Base-by-base conservation (phyloP, 768 basidiomycete species). In the Lactifluus echinatus region DNA sequence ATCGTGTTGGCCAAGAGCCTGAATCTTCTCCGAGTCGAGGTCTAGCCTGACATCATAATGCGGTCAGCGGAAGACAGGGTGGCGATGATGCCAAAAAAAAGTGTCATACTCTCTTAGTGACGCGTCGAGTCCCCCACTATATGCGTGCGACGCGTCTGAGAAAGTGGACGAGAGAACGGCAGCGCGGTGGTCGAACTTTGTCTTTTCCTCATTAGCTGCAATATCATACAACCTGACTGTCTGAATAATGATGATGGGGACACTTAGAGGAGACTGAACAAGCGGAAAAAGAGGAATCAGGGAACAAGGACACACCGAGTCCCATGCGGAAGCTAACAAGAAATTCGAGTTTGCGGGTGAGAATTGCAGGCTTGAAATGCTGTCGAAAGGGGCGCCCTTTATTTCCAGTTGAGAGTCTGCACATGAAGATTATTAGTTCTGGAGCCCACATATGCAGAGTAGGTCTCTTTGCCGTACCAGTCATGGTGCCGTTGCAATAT, bases 291-390 rank as follows among this genome's bases (percentile, higher is more conserved):
- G 43, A 55, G 63, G 59, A 52, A 50, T 56, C 15, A 24, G 21
- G 57, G 19, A 61, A 61, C 29, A 60, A 59, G 59, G 47, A 65
- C 80, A 63, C 53, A 82, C 81, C 23, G 89, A 82, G 70, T 98
- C 95, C 95, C 95, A 98, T 59, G 89, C 87, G 12, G 90, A 82
- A 17, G 89, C 89, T 0, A 97, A 73, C 1, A 98, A 73, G 19
- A 87, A 83, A 53, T 87, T 78, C 2, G 93, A 85, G 68, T 87
- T 81, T 3, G 78, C 76, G 1, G 92, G 88, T 21, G 92, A 90
- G 70, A 88, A 97, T 31, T 80, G 77, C 28, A 97, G 73, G 37
- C 83, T 78, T 2, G 91, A 88, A 49, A 95, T 79, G 64, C 87
- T 87, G 72, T 96, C 93, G 64, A 90, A 86, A 0, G 92, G 92